Evolutionary conservation across 495 filamentous ascomycete species (phyloP), one percentile per base, ranked within the genome.

Genomic region (Lasiosphaeriaceae sp.): DNA sequence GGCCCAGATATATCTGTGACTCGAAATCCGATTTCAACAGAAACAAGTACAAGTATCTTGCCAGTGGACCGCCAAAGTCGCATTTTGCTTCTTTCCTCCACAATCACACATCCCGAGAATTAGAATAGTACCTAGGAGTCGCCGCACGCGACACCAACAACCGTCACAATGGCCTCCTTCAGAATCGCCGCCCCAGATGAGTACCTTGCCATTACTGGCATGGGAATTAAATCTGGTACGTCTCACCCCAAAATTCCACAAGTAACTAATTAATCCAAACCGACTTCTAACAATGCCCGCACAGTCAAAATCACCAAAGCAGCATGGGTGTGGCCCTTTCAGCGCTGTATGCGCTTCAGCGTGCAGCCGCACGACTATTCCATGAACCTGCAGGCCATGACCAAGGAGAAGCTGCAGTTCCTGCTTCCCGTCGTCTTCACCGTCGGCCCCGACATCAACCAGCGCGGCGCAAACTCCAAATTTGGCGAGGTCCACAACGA

Each of bases 151-250:
- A 43, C 12, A 43, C 39, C 12, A 43, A 2, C 39, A 14, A 49
- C 11, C 1, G n/a, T 54, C 70, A 74, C 50, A 29, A 75, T 74
- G 71, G 67, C 66, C 60, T 70, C 69, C 43, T 78, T 73, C 71
- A 77, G 70, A 57, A 67, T 77, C 43, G 74, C 74, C 21, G 71
- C 74, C 49, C 77, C 79, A 57, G 69, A 82, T 68, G 73, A 80
- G 63, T 92, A 92, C 76, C 86, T 92, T 69, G 87, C 88, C 79
- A 83, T 93, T 61, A 93, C 90, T 50, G 89, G 90, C 72, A 85
- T 83, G 65, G 81, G 85, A 54, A 80, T 94, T 56, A 74, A 81
- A 11, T 83, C 79, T 31, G 58, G 65, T 67, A 17, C 11, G 50
- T 58, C 12, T 4, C 2, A 19, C 22, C 34, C n/a, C n/a, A n/a